These are phyloP conservation scores for Neonectria hederae DNA, from an alignment of 2,329 filamentous ascomycete species.

Conservation along the genomic window DNA sequence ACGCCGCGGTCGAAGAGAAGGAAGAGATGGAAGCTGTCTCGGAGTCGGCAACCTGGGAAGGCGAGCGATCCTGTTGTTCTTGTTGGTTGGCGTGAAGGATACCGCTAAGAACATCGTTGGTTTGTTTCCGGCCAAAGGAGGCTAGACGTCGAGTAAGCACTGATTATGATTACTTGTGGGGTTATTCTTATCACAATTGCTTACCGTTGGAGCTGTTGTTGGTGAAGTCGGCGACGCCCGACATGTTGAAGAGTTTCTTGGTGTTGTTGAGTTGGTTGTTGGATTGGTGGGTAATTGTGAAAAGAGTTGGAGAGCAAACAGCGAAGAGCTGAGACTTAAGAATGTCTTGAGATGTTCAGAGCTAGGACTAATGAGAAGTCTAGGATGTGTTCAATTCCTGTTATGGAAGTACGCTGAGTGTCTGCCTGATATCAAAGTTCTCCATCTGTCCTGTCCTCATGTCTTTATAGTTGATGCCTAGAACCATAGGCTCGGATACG, in stretches of 20 bases:
- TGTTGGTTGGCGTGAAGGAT: constrained; percentile 1
- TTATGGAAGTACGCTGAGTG: constrained; percentile 8
- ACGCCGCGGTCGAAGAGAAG: constrained; percentile 38
- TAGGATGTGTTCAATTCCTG: neutral
- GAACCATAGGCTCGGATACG: neutral
- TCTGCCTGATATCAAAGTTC: constrained; percentile 25
- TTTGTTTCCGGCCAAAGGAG: constrained; percentile 21
- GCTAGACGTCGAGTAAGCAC: constrained; percentile 25
- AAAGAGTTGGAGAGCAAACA: neutral
- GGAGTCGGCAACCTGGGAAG: constrained; percentile 25
- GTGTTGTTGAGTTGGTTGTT: neutral
- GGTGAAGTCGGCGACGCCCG: constrained; percentile 19
- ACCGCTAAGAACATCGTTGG: constrained; percentile 4
- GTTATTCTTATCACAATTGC: constrained; percentile 1
- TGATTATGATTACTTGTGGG: neutral
- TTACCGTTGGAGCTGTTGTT: constrained; percentile 30
- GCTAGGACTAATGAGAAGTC: neutral
- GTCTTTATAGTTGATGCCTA: constrained; percentile 36
- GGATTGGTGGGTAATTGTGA: constrained; percentile 3
- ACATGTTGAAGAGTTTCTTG: constrained; percentile 27
- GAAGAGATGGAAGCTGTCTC: constrained; percentile 42
- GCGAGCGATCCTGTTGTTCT: neutral
- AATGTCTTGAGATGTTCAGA: constrained; percentile 18
- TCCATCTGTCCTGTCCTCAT: neutral
- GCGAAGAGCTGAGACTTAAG: neutral